Percentiles rank a stretch among this genome's conserved stretches.
These are phyloP conservation scores for Themeda triandra DNA, from an alignment of 176 grass and related monocot species.

Conservation along the genomic window DNA sequence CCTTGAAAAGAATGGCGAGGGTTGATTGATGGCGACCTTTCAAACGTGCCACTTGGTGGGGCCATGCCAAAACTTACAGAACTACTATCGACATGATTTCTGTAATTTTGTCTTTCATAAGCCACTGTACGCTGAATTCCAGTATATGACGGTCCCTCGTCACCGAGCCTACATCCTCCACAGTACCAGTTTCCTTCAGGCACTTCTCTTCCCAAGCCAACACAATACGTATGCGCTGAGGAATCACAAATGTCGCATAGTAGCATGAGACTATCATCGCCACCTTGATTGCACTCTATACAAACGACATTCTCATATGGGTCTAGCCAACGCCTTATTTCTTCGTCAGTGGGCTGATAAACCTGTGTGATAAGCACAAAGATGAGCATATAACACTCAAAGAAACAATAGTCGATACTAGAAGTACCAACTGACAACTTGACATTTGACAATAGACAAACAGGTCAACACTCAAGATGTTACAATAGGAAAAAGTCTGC, in stretches of 20 bases:
- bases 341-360: slow-evolving; percentile 92
- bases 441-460: no score
- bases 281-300: slow-evolving; percentile 94
- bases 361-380: slow-evolving; percentile 50
- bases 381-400: neutral
- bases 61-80: slow-evolving; percentile 8
- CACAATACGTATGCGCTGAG: slow-evolving; percentile 92
- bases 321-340: slow-evolving; percentile 86
- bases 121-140: slow-evolving; percentile 17
- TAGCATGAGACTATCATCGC: slow-evolving; percentile 87
- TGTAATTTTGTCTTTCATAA: slow-evolving; percentile 7
- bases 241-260: slow-evolving; percentile 99
- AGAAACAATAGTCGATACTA: neutral
- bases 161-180: slow-evolving; percentile 66
- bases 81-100: slow-evolving; percentile 14
- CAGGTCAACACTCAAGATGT: neutral
- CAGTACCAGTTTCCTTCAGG: slow-evolving; percentile 99
- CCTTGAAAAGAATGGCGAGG: neutral
- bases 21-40: slow-evolving; percentile 16
- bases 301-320: slow-evolving; percentile 92
- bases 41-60: slow-evolving; percentile 24
- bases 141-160: slow-evolving; percentile 35
- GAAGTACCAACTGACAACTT: neutral
- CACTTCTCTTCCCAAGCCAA: slow-evolving; percentile 79
- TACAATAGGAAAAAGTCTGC: neutral